Conservation (phyloP, 1,284 basidiomycete genomes). For the Leccinum solheimii region DNA sequence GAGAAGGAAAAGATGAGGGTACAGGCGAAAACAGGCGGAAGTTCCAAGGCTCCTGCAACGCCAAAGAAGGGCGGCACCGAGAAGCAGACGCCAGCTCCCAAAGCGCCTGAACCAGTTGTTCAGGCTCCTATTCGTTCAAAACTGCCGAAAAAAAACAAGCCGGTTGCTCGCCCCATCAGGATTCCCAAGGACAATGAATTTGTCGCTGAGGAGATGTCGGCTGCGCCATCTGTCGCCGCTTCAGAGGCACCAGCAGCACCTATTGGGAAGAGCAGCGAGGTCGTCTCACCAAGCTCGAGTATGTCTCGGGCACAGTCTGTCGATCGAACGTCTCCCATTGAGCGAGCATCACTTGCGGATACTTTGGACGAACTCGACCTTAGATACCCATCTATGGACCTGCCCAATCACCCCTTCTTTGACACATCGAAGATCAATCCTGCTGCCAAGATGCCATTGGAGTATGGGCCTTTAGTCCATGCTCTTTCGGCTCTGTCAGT, state of each 20-base stretch:
- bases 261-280: slow-evolving; percentile 36
- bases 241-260: slow-evolving; percentile 45
- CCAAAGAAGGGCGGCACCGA: slow-evolving; percentile 24
- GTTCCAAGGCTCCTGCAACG: slow-evolving; percentile 25
- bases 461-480: slow-evolving; percentile 79
- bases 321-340: slow-evolving; percentile 42
- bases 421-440: slow-evolving; percentile 67
- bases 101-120: slow-evolving; percentile 37
- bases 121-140: slow-evolving; percentile 75
- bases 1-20: slow-evolving; percentile 36
- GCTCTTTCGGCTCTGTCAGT: slow-evolving; percentile 81
- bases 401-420: slow-evolving; percentile 72
- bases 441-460: slow-evolving; percentile 70
- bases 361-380: slow-evolving; percentile 64
- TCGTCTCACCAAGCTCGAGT: slow-evolving; percentile 45
- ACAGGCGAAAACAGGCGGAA: slow-evolving; percentile 36
- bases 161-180: slow-evolving; percentile 57
- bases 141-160: slow-evolving; percentile 79
- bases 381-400: slow-evolving; percentile 59
- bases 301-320: slow-evolving; percentile 62
- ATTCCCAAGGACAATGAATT: slow-evolving; percentile 60
- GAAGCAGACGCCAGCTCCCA: slow-evolving; percentile 23
- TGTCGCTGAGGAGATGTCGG: slow-evolving; percentile 43
- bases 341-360: slow-evolving; percentile 56
- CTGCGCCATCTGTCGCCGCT: slow-evolving; percentile 44